Evolutionary conservation across 345 rosid species (phyloP), one percentile per base, ranked within the genome.

Genomic region (Fremontodendron californicum): DNA sequence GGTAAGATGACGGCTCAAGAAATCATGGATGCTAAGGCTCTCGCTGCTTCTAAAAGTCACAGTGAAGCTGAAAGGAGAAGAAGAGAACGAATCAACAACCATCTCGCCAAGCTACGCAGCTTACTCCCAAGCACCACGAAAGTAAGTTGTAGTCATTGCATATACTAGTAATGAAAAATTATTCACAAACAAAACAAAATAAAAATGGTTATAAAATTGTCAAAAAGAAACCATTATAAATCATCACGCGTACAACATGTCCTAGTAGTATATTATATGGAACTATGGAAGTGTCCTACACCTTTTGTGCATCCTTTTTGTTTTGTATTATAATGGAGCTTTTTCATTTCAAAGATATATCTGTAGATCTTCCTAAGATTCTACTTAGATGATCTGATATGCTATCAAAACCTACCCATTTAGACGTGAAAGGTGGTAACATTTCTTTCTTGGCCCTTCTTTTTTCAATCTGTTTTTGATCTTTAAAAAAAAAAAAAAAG

Each of bases 21-120:
- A 82, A 93, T 96, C 55, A 91, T 96, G 94, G 99, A 96, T n/a
- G 99, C 99, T 9, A 96, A 96, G 83, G 99, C 98, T 31, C 92
- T 96, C 11, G 99, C 98, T 72, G 99, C 98, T 46, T 96, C 99
- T 2, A 96, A 92, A 81, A 93, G 97, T 81, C 99, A 96, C 81
- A 96, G 99, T 77, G 99, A 93, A 74, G 98, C 98, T 54, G 99
- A 96, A 84, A 90, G 99, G 86, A 84, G 98, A 75, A 73, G 99
- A 85, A 86, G 99, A 75, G 97, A 96, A 71, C 88, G 99, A 80
- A 96, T 96, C 87, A 96, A 96, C 85, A 96, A 91, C 81, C 99
- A 96, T 78, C 90, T 96, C 11, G 94, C 98, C 60, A 96, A 93
- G 83, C 92, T 96, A 51, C 91, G 99, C 78, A 92, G 97, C 87